These are phyloP conservation scores for Hymenochaete sp. DNA, from an alignment of 1,284 basidiomycete genomes.

Conservation along the genomic window DNA sequence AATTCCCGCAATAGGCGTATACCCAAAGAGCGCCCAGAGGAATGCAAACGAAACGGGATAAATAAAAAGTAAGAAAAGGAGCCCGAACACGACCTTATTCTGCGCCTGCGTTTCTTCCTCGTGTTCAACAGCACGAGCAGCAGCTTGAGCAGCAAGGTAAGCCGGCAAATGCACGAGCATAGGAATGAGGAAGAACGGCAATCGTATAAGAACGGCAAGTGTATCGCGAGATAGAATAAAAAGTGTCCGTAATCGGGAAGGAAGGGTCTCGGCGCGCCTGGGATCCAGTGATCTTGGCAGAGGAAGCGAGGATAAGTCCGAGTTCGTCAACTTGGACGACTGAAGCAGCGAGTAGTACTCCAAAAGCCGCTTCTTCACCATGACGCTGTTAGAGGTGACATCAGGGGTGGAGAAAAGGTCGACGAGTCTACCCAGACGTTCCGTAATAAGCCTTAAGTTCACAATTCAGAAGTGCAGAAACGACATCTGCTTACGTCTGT, in stretches of 20 bases:
- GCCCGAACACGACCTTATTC: constrained; percentile 82
- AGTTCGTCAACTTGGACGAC: constrained; percentile 74
- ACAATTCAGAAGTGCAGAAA: too few relatives aligned
- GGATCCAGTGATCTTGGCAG: constrained; percentile 77
- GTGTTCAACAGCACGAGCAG: constrained; percentile 68
- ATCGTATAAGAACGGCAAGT: constrained; percentile 53
- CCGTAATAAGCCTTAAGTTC: constrained; percentile 6
- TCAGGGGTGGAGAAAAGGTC: constrained; percentile 73
- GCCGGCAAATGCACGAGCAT: constrained; percentile 76
- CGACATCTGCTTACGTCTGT: constrained; percentile 65
- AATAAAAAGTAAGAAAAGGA: constrained; percentile 65
- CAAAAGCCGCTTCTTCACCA: constrained; percentile 63
- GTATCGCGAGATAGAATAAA: constrained; percentile 71
- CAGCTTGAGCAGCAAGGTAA: constrained; percentile 71
- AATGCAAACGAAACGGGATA: constrained; percentile 79
- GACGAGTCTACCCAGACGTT: constrained; percentile 47
- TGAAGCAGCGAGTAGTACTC: constrained; percentile 84
- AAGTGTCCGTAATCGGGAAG: constrained; percentile 76
- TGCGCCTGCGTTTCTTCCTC: constrained; percentile 91
- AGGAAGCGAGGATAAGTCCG: constrained; percentile 70
- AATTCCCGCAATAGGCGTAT: constrained; percentile 48
- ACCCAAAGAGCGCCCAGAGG: constrained; percentile 73
- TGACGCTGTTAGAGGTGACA: constrained; percentile 49
- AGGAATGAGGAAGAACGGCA: constrained; percentile 85
- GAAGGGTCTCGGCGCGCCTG: constrained; percentile 57